These are phyloP conservation scores for Periconia sp. DNA, from an alignment of 2,329 filamentous ascomycete species.

Conservation along the genomic window DNA sequence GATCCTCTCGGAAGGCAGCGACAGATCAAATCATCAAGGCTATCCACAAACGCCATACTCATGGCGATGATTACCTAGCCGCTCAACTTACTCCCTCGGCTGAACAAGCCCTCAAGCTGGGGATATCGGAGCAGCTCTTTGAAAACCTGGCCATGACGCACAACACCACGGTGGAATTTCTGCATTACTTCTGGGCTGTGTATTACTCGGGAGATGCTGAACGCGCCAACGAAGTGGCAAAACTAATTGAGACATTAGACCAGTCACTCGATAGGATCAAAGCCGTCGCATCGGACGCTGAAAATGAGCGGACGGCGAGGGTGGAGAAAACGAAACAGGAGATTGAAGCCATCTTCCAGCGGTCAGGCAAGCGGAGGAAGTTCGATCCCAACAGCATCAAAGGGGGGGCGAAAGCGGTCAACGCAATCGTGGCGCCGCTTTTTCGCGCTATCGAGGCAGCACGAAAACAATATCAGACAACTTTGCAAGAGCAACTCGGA, in stretches of 20 bases:
- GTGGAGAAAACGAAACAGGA: constrained; percentile 69
- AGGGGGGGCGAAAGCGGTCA: constrained; percentile 76
- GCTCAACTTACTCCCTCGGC: constrained; percentile 24
- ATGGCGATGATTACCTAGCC: constrained; percentile 49
- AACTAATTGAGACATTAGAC: constrained; percentile 78
- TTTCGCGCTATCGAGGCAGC: constrained; percentile 71
- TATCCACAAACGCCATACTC: constrained; percentile 62
- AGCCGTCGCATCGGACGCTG: constrained; percentile 77
- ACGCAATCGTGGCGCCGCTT: constrained; percentile 74
- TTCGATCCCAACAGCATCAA: constrained; percentile 69
- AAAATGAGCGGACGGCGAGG: constrained; percentile 68
- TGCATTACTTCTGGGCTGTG: constrained; percentile 95
- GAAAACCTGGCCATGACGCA: constrained; percentile 74
- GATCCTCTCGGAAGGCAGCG: constrained; percentile 64
- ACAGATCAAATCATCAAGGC: constrained; percentile 68
- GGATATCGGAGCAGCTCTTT: constrained; percentile 52
- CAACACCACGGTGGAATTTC: constrained; percentile 89
- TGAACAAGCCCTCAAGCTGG: constrained; percentile 33
- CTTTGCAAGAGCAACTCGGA: constrained; percentile 49
- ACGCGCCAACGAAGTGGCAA: constrained; percentile 76
- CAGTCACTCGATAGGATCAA: constrained; percentile 78
- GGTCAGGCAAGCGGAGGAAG: constrained; percentile 72
- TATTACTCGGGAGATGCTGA: constrained; percentile 87
- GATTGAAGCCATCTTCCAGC: constrained; percentile 69
- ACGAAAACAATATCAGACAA: constrained; percentile 69